Base-by-base conservation (phyloP, 352 stramenopile genomes). In the Pythium graminicola region DNA sequence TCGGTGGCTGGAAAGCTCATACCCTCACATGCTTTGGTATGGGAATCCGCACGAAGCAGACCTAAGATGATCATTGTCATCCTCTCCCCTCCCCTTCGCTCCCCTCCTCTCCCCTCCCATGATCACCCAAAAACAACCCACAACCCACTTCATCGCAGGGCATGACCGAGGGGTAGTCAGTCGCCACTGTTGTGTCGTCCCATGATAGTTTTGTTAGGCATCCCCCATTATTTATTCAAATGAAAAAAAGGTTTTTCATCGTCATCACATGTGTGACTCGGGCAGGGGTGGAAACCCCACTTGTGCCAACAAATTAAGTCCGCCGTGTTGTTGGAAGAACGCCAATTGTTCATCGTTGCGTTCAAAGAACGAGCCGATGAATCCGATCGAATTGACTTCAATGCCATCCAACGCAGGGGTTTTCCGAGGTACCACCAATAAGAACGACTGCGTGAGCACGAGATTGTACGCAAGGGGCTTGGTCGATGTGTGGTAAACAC, bases 321-420 rank as follows among this genome's bases (percentile, higher is more conserved):
- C 70, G 6, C 78, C 72, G 31, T 76, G 54, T n/a, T 58, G 46
- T 40, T 76, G 33, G 43, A 90, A 75, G 49, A 78, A 69, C 38
- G 62, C 66, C 46, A 73, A 65, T 60, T 90, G 81, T 26, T 78
- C 69, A 16, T 76, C 54, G 48, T 74, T 76, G 47, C 71, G 73
- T 39, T 84, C 75, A 50, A 89, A 87, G 54, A 88, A 90, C 11
- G 76, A 90, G 4, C 81, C 81, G 32, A 85, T 84, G 51, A 90
- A 90, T 56, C 79, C 81, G 46, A 92, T 89, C 10, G 76, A 87
- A 60, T 92, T 90, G 39, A 92, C 79, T 59, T 92, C 81, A 47
- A 92, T 89, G 60, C 72, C 72, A 3, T 77, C 65, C 33, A 73
- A 73, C 19, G 65, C 43, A 28, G 80, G 72, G 6, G 52, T 57